These are phyloP conservation scores for Gymnopus androsaceus DNA, from an alignment of 1,284 basidiomycete genomes.

Conservation along the genomic window DNA sequence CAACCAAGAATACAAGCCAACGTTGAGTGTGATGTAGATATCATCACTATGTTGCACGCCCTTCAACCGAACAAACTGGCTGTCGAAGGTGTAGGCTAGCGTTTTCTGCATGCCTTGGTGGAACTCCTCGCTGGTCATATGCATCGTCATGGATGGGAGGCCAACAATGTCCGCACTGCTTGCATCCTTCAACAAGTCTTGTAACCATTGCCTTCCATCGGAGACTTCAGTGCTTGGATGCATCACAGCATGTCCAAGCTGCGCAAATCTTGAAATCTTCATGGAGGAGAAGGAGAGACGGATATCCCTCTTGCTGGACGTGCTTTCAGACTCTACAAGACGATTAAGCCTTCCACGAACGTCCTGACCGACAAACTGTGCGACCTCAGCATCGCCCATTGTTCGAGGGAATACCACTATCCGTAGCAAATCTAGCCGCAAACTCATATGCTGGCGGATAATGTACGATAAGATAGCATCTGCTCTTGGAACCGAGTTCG, in stretches of 20 bases:
- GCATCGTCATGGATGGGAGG: conserved; percentile 76
- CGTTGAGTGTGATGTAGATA: conserved; percentile 81
- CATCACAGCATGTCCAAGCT: conserved; percentile 47
- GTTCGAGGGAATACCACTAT: conserved; percentile 76
- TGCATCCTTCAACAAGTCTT: conserved; percentile 54
- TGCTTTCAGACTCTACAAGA: conserved; percentile 49
- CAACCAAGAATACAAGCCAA: conserved; percentile 78
- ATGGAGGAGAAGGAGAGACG: conserved; percentile 73
- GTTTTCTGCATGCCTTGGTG: conserved; percentile 38
- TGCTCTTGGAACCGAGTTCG: conserved; percentile 62
- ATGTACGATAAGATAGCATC: conserved; percentile 60
- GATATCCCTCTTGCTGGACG: conserved; percentile 60
- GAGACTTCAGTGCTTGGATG: conserved; percentile 39
- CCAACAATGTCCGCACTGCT: conserved; percentile 74
- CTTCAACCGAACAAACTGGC: conserved; percentile 59
- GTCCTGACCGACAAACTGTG: conserved; percentile 65
- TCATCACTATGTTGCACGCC: conserved; percentile 66
- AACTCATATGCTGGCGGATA: conserved; percentile 72
- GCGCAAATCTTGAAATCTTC: conserved; percentile 69
- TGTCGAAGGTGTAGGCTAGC: conserved; percentile 73
- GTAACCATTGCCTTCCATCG: conserved; percentile 57
- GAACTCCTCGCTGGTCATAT: conserved; percentile 70
- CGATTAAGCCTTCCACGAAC: conserved; percentile 71
- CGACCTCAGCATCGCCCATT: conserved; percentile 72
- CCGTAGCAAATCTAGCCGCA: conserved; percentile 61